phyloP scores from a whole-genome alignment of 257 asterid species.

The Buddleja alternifolia region DNA sequence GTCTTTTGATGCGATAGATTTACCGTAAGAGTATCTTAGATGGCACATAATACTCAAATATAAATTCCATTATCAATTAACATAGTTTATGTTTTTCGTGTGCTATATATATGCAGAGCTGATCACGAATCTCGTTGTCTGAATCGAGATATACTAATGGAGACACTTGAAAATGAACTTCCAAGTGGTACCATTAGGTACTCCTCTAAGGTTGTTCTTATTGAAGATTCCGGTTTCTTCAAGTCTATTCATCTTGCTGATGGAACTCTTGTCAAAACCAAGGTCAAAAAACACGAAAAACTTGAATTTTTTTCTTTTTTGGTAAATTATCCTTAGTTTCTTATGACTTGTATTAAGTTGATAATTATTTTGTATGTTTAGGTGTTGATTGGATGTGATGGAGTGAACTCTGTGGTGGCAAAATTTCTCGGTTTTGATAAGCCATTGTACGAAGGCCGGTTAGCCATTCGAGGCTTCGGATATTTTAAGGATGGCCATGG shows the following conservation, averaged over 20 bases:
- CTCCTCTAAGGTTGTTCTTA: conserved; percentile 39
- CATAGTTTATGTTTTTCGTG: too few species aligned
- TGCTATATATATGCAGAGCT: conserved; percentile 33
- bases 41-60: too few species aligned
- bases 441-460: conserved; percentile 39
- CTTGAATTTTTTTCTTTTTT: too few species aligned
- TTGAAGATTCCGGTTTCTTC: conserved; percentile 41
- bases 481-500: conserved; percentile 40
- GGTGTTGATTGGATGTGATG: conserved; percentile 67
- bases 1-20: conserved; percentile 12
- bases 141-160: conserved; percentile 43
- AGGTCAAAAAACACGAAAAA: conserved; percentile 27
- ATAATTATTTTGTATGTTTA: conserved; percentile 1
- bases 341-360: too few species aligned
- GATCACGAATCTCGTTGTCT: conserved; percentile 50
- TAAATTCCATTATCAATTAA: too few species aligned
- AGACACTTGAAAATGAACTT: conserved; percentile 41
- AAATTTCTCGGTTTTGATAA: conserved; percentile 43
- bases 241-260: conserved; percentile 45
- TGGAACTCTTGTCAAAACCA: conserved; percentile 43
- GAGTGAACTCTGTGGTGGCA: conserved; percentile 56
- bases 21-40: too few species aligned
- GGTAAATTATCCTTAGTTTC: too few species aligned
- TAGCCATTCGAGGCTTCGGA: conserved; percentile 48
- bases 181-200: conserved; percentile 46